phyloP scores from a whole-genome alignment of 2,329 filamentous ascomycete species.

The Hymenoscyphus salicellus region DNA sequence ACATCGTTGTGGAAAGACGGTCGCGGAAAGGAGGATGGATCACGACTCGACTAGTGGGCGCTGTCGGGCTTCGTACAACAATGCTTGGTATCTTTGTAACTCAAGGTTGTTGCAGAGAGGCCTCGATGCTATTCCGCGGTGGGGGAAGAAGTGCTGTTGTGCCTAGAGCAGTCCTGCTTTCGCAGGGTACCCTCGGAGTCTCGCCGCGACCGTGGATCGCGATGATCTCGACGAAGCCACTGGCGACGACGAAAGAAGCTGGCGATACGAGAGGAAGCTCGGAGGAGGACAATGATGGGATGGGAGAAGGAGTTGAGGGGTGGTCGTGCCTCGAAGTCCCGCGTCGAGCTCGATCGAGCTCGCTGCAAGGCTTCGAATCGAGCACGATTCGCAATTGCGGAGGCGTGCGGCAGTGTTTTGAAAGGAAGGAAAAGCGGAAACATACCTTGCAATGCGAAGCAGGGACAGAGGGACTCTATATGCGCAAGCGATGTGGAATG shows the following conservation, averaged over 20 bases:
- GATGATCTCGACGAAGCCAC: neutral
- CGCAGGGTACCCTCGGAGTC: neutral
- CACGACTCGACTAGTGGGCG: neutral
- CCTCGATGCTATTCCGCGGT: neutral
- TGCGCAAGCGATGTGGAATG: conserved; percentile 8
- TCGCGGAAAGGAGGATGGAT: neutral
- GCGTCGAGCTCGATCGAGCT: neutral
- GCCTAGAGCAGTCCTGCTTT: neutral
- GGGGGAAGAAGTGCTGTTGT: neutral
- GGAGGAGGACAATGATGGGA: neutral
- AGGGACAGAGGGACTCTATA: conserved; percentile 16
- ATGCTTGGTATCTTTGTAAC: neutral
- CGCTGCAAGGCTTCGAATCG: neutral
- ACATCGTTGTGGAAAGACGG: neutral
- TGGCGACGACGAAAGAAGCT: neutral
- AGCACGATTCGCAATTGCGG: neutral
- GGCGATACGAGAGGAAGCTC: neutral
- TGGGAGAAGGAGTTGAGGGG: neutral
- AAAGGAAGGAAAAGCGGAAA: conserved; percentile 3
- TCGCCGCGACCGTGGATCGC: neutral
- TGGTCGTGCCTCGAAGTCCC: neutral
- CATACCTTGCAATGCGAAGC: conserved; percentile 14
- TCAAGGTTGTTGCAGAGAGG: neutral
- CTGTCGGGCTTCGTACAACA: neutral
- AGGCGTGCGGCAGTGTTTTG: neutral